These are phyloP conservation scores for Lactarius sanguifluus DNA, from an alignment of 768 basidiomycete genomes.

Conservation along the genomic window DNA sequence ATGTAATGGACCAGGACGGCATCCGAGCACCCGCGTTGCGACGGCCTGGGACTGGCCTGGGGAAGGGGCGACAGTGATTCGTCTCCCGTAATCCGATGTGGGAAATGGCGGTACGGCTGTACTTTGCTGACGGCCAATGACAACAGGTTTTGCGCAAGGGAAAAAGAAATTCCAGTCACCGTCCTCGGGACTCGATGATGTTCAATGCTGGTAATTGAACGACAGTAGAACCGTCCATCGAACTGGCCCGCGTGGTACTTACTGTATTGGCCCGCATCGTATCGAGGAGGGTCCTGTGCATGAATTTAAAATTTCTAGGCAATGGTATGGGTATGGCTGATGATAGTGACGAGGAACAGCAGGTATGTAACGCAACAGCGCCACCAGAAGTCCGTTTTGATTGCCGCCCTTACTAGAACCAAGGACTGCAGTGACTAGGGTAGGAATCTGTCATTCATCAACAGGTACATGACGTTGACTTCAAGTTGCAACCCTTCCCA, in stretches of 20 bases:
- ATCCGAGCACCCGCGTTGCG: not conserved
- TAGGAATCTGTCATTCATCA: not conserved
- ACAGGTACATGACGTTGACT: not conserved
- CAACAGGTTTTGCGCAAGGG: not conserved
- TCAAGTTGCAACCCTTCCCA: not conserved
- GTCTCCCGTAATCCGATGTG: not conserved
- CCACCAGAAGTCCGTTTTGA: no score
- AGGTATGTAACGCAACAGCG: not conserved
- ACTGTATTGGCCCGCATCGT: not conserved
- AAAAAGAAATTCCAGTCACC: not conserved
- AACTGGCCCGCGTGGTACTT: not conserved
- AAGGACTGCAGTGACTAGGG: not conserved
- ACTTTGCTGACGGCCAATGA: not conserved
- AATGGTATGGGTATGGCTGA: not conserved
- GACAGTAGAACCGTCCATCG: not conserved
- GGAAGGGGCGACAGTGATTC: no score
- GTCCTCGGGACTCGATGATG: not conserved
- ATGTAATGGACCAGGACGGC: not conserved
- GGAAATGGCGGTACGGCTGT: not conserved
- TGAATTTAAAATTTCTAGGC: not conserved
- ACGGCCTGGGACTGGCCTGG: no score
- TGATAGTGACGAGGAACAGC: not conserved
- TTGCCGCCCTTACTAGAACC: no score
- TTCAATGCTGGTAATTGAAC: not conserved
- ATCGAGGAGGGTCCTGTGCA: not conserved